These are phyloP conservation scores for Gaultheria prostrata DNA, from an alignment of 148 eudicot genomes.

Conservation along the genomic window DNA sequence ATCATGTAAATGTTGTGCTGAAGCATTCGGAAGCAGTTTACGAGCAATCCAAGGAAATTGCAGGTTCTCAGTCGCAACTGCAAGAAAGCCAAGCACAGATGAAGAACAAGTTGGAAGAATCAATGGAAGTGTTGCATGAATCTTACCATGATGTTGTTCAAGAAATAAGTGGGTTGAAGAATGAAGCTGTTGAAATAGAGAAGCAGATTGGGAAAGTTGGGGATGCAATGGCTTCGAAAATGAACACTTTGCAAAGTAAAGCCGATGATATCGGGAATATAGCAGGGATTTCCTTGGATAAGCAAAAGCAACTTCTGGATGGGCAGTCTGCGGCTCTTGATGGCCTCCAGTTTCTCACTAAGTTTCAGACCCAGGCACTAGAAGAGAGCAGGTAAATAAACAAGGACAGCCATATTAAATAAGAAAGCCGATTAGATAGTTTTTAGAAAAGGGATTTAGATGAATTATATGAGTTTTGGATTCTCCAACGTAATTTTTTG, in stretches of 20 bases:
- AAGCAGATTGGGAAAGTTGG: conserved; percentile 55
- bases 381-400: conserved; percentile 70
- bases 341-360: conserved; percentile 54
- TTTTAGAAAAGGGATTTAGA: not conserved
- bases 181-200: conserved; percentile 53
- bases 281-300: conserved; percentile 54
- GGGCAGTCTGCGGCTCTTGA: conserved; percentile 62
- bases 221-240: conserved; percentile 47
- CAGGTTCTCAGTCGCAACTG: conserved; percentile 58
- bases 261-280: conserved; percentile 64
- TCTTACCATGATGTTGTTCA: conserved; percentile 45
- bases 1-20: conserved; percentile 35
- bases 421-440: no score
- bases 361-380: conserved; percentile 58
- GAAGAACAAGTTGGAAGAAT: conserved; percentile 55
- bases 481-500: not conserved
- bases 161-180: conserved; percentile 44
- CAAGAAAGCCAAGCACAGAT: conserved; percentile 49
- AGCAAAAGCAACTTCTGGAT: conserved; percentile 70
- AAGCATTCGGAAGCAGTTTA: conserved; percentile 45
- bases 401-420: not conserved
- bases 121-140: conserved; percentile 46
- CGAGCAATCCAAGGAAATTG: conserved; percentile 50
- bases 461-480: not conserved
- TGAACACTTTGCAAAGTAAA: conserved; percentile 57